These are phyloP conservation scores for Melanomma pulvis-pyrius DNA, from an alignment of 495 filamentous ascomycete species.

Conservation along the genomic window DNA sequence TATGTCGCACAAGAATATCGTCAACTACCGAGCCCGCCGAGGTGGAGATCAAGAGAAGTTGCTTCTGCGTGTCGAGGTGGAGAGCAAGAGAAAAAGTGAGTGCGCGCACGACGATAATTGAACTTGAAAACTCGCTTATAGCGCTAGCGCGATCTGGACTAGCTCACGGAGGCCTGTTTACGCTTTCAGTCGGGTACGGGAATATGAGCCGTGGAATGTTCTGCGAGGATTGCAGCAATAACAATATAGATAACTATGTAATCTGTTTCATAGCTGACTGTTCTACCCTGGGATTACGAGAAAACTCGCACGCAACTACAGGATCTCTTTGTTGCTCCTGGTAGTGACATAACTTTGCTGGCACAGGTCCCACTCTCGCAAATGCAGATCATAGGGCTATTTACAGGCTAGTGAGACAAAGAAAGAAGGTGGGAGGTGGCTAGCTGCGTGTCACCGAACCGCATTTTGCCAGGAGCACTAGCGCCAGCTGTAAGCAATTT, in stretches of 20 bases:
- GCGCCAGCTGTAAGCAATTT: background rate
- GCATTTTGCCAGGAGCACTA: background rate
- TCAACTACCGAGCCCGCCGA: slow-evolving; percentile 1
- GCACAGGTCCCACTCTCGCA: background rate
- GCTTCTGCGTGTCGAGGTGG: background rate
- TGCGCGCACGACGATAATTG: background rate
- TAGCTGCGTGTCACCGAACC: background rate
- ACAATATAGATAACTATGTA: background rate
- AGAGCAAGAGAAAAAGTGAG: slow-evolving; percentile 21
- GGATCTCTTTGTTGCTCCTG: background rate
- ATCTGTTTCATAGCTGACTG: background rate
- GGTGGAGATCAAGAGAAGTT: slow-evolving; percentile 11
- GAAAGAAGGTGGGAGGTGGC: background rate
- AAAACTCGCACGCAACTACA: background rate
- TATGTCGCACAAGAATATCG: slow-evolving; percentile 17
- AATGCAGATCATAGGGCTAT: background rate
- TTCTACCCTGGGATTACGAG: background rate
- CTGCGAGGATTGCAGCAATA: slow-evolving; percentile 4
- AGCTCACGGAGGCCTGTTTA: slow-evolving; percentile 1
- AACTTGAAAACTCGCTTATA: background rate
- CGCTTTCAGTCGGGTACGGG: slow-evolving; percentile 9
- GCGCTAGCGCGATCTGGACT: background rate
- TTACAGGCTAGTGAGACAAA: background rate
- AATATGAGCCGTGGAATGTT: slow-evolving; percentile 14
- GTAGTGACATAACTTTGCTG: background rate